Evolutionary conservation across 78 protist genomes (phyloP), one percentile per base, ranked within the genome.

Genomic region (Guillardia theta): DNA sequence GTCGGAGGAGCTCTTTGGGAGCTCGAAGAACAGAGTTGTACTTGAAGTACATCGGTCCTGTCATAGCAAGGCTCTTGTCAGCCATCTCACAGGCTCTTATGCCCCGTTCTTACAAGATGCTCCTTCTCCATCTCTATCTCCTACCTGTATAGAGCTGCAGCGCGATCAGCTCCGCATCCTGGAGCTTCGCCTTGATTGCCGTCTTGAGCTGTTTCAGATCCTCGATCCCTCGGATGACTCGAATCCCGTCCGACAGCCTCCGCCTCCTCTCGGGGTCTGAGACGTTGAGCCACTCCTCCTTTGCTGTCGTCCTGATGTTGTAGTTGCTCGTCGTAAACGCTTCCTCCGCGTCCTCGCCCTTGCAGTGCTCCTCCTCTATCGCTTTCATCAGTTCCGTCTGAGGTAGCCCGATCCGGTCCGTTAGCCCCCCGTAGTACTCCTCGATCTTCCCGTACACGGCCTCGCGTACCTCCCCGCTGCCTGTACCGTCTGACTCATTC

Each of bases 141-240:
- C n/a, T n/a, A n/a, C n/a, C n/a, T 2, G 93, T 88, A 77, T 88
- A 88, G 54, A 88, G 76, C 78, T 30, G 37, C 44, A 37, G 46
- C 0, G 78, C 93, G 43, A 88, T 4, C 0, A 50, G n/a, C 48
- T 88, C 93, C 37, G 33, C 93, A 12, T 0, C 4, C 47, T 24
- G 5, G 6, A 88, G 44, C 70, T 6, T 44, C 70, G 70, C 58
- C 64, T 30, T 30, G 39, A 27, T 58, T 30, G 70, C 70, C 39
- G 39, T 9, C 39, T 58, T 30, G 39, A n/a, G n/a, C n/a, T n/a
- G n/a, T n/a, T n/a, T n/a, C n/a, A n/a, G n/a, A n/a, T n/a, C n/a
- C n/a, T n/a, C n/a, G n/a, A n/a, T n/a, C n/a, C n/a, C n/a, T n/a
- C n/a, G n/a, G n/a, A 58, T 58, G 2, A 27, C 70, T 30, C 21